Base-by-base conservation (phyloP, 2,329 filamentous ascomycete genomes). In the Sarocladiaceae sp. region DNA sequence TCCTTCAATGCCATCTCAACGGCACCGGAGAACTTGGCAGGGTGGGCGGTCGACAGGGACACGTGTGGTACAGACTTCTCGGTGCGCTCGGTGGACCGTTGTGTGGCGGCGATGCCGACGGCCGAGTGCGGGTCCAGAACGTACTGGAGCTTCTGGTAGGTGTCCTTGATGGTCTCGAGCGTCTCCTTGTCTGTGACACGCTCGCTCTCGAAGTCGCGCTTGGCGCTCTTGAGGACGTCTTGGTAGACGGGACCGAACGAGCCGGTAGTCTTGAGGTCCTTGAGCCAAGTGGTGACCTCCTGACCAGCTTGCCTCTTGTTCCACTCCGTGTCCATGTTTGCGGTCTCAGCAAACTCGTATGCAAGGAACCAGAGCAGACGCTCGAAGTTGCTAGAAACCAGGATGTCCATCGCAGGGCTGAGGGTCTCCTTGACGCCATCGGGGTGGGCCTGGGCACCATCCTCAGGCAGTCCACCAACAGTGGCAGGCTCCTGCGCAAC, bases 331-430 rank as follows among this genome's bases (percentile, higher is more conserved):
- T 86, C 80, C 77, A 84, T 81, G 49, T 80, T 80, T 3, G 77
- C 76, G 12, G 67, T 73, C 6, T 73, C 64, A 17, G 82, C 83
- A 55, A 84, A 86, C 59, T 88, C 80, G 71, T 90, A 89, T 2
- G 90, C 87, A 25, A 97, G 76, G 76, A 90, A 97, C 93, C 93
- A 97, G 11, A 99, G 78, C 4, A 99, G 78, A 28, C 94, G 84
- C 77, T 99, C 94, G 66, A 99, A 97, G 75, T 99, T 99, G 67
- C 88, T 94, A 22, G 88, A 93, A 12, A 97, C 92, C 3, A 97
- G 78, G 58, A 97, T 97, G 68, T 99, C 94, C 94, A 99, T 97
- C 42, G 94, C 94, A 0, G 94, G 94, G 60, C 87, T 91, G 50
- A 95, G 80, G 0, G 94, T 99, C 73, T 96, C 92, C 72, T 90